These are phyloP conservation scores for Saksenaea oblongispora DNA, from an alignment of 371 early-diverging fungal genomes.

Conservation along the genomic window DNA sequence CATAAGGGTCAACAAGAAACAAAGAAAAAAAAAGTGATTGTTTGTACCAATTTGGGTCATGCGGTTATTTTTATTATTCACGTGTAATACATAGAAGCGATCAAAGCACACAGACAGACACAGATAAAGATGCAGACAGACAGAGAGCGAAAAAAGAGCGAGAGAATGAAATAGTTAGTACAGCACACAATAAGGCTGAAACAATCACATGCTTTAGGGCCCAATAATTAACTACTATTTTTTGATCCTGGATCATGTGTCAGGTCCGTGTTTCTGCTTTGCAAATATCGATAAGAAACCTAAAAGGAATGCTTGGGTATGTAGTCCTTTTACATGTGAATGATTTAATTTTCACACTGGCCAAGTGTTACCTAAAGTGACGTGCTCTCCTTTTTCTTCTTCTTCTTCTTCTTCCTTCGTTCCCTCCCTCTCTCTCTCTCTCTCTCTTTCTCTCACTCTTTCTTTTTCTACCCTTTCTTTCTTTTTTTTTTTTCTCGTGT, in stretches of 20 bases:
- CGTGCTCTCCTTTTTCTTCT: slow-evolving; percentile 1
- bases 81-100: neutral
- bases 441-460: neutral
- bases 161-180: neutral
- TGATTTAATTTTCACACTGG: slow-evolving; percentile 2
- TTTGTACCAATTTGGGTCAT: neutral
- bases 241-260: slow-evolving; percentile 4
- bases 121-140: neutral
- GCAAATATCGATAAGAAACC: neutral
- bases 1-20: no score
- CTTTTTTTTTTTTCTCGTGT: neutral
- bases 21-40: neutral
- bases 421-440: neutral
- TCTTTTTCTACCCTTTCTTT: neutral
- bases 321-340: slow-evolving; percentile 3
- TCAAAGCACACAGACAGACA: neutral
- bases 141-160: neutral
- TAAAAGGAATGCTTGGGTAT: slow-evolving; percentile 4
- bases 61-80: slow-evolving; percentile 2
- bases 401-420: neutral
- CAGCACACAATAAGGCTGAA: slow-evolving; percentile 1
- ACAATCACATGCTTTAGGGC: neutral
- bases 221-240: neutral
- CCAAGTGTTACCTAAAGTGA: slow-evolving; percentile 4
- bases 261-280: neutral